Base-by-base conservation (phyloP, 345 rosid genomes). In the Pistacia atlantica region DNA sequence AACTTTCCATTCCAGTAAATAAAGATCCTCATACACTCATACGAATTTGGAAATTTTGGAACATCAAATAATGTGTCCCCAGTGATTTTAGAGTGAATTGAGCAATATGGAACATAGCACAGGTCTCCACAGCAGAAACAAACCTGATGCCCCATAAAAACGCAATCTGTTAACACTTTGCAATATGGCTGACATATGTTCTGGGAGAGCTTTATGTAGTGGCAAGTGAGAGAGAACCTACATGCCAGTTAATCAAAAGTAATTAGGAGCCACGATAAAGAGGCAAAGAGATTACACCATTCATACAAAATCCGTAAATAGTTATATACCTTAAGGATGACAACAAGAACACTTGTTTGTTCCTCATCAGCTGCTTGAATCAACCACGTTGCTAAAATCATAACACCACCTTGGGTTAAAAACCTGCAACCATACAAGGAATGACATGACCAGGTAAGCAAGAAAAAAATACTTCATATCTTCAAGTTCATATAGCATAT, bases 341-440 rank as follows among this genome's bases (percentile, higher is more conserved):
- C 86, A 84, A 81, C 74, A 70, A 94, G 80, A 81, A 89, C 86
- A 82, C 90, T 92, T 37, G 95, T 92, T 85, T 97, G 98, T 83
- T 97, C 97, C 88, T 97, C 98, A 73, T 46, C 65, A 69, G 93
- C 90, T 46, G 97, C 98, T 89, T 88, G 89, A 86, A 90, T 90
- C 86, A 97, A 80, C 97, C 98, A 97, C 59, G 98, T 91, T 55
- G 95, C 97, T 80, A 97, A 80, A 75, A 94, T 92, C 91, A 97
- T 91, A 75, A 90, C 91, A 65, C 98, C 98, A 51, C 98, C 98
- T 88, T 88, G 88, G 71, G 82, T 81, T 80, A 97, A 82, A 86
- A 97, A 94, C 97, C 99, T 97, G 83, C 35, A 81, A 80, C 76
- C 65, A 56, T 55, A 71, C 31, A 67, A 66, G 67, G 72, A 77